phyloP scores from a whole-genome alignment of 495 filamentous ascomycete species.

The Letharia lupina region DNA sequence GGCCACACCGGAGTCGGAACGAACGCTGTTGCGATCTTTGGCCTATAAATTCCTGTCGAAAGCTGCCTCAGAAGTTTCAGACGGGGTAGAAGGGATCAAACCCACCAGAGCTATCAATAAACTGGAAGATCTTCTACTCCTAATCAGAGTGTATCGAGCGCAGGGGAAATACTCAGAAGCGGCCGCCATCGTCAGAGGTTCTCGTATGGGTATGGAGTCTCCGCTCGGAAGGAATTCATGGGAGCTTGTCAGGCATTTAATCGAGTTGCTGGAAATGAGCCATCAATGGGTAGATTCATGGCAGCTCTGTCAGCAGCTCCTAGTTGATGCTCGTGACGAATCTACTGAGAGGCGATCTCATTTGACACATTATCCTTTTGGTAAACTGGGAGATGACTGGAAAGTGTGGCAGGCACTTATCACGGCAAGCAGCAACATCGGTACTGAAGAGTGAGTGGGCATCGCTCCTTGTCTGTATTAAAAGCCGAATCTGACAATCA shows the following conservation, averaged over 20 bases:
- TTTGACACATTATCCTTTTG: conserved; percentile 2
- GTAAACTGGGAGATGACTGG: conserved; percentile 46
- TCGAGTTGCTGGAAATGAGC: conserved; percentile 37
- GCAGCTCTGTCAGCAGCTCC: conserved; percentile 34
- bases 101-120: conserved; percentile 45
- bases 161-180: conserved; percentile 41
- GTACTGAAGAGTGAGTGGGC: conserved; percentile 15
- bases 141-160: conserved; percentile 44
- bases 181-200: conserved; percentile 42
- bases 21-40: conserved; percentile 48
- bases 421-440: conserved; percentile 23
- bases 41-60: conserved; percentile 54
- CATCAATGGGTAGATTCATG: conserved; percentile 42
- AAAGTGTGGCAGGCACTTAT: conserved; percentile 44
- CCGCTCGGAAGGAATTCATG: conserved; percentile 46
- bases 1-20: conserved; percentile 39
- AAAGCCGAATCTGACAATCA: conserved; percentile 1
- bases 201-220: conserved; percentile 41
- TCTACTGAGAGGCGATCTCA: neutral
- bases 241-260: conserved; percentile 40
- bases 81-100: conserved; percentile 34
- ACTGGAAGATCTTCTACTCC: conserved; percentile 46
- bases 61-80: conserved; percentile 42
- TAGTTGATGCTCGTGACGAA: conserved; percentile 32
- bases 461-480: neutral